These are phyloP conservation scores for Allium fistulosum DNA, from an alignment of 106 monocot species.

Conservation along the genomic window DNA sequence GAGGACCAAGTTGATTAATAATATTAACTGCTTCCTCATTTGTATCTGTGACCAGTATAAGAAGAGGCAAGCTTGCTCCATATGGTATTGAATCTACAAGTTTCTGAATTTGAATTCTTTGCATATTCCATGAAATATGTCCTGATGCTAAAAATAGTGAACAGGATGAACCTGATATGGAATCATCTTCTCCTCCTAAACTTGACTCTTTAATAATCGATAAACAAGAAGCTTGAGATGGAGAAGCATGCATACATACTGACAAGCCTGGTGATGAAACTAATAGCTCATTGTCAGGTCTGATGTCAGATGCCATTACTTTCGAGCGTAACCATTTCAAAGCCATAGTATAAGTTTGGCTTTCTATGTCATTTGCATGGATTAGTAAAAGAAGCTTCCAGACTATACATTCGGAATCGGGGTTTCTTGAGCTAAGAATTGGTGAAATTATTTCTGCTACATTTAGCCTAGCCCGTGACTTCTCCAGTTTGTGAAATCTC, in stretches of 20 bases:
- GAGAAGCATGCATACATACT: slow-evolving; percentile 50
- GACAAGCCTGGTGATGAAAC: slow-evolving; percentile 40
- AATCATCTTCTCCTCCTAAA: slow-evolving; percentile 23
- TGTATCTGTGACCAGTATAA: slow-evolving; percentile 31
- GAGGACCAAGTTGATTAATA: slow-evolving; percentile 41
- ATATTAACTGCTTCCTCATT: slow-evolving; percentile 19
- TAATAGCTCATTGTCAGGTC: slow-evolving; percentile 26
- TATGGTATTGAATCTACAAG: slow-evolving; percentile 44
- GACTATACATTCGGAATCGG: slow-evolving; percentile 41
- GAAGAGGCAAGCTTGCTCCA: slow-evolving; percentile 68
- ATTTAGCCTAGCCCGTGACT: slow-evolving; percentile 62
- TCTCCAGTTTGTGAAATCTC: slow-evolving; percentile 31
- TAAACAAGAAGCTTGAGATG: slow-evolving; percentile 32
- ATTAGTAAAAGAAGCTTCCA: slow-evolving; percentile 70
- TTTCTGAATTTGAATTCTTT: slow-evolving; percentile 45
- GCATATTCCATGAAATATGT: slow-evolving; percentile 54
- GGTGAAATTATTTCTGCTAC: slow-evolving; percentile 49
- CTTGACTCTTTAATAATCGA: slow-evolving; percentile 40
- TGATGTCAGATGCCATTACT: slow-evolving; percentile 34
- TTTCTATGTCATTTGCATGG: slow-evolving; percentile 12
- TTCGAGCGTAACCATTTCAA: slow-evolving; percentile 74
- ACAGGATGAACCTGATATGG: slow-evolving; percentile 39
- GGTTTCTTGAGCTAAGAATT: slow-evolving; percentile 53
- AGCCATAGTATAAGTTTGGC: slow-evolving; percentile 21
- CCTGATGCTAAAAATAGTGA: slow-evolving; percentile 61